Evolutionary conservation across 1,284 basidiomycete species (phyloP).

Genomic region (Apiotrichum siamense): DNA sequence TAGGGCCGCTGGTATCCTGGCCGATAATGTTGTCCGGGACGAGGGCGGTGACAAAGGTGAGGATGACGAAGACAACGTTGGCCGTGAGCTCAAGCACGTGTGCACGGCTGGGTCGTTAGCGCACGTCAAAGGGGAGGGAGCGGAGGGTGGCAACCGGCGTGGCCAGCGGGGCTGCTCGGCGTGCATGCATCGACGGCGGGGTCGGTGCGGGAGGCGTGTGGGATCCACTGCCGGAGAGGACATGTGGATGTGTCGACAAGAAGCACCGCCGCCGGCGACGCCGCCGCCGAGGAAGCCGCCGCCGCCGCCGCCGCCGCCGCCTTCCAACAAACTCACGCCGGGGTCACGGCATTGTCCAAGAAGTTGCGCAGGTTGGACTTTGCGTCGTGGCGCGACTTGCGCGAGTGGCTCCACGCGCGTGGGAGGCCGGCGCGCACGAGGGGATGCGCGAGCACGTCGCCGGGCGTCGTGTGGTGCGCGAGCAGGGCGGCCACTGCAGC

Average conservation of each 20-base stretch:
- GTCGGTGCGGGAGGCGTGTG: too few relatives aligned
- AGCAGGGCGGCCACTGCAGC: conserved; percentile 15
- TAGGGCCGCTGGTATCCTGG: conserved; percentile 8
- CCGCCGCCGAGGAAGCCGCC: too few relatives aligned
- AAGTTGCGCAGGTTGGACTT: conserved; percentile 6
- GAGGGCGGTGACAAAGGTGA: conserved; percentile 17
- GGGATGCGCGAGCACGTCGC: conserved; percentile 16
- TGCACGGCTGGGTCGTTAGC: conserved; percentile 16
- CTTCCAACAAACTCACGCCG: conserved; percentile 17
- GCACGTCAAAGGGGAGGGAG: too few relatives aligned
- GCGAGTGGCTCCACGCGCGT: conserved; percentile 14
- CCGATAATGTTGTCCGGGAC: conserved; percentile 14
- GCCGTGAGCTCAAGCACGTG: conserved; percentile 16
- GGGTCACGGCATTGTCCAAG: conserved; percentile 12
- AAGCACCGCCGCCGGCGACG: too few relatives aligned
- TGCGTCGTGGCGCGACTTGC: not conserved
- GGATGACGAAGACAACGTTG: conserved; percentile 12
- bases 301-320: too few relatives aligned
- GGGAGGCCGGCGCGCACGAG: conserved; percentile 16
- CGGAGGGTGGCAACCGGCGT: not conserved
- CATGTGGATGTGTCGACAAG: too few relatives aligned
- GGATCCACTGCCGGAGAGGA: too few relatives aligned
- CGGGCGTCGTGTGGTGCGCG: conserved; percentile 19
- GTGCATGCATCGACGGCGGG: too few relatives aligned
- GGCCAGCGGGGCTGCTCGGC: too few relatives aligned